Percentiles rank a stretch among this genome's conserved stretches.
Evolutionary conservation across 2,329 filamentous ascomycete species (phyloP).

Genomic region (Trichoderma asperellum): DNA sequence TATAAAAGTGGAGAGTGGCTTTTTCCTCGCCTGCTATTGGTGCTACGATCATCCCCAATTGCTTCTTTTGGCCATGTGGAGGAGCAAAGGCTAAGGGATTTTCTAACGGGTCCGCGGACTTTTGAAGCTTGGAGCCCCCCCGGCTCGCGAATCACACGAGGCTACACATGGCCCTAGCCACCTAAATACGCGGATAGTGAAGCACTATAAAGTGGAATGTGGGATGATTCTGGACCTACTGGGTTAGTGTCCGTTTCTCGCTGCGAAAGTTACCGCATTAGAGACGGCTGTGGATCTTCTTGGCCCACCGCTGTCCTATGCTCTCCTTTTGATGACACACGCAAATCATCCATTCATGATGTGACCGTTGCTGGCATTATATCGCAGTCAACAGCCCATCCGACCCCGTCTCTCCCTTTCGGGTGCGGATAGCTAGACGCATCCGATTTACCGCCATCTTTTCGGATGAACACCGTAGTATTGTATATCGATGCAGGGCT

Average conservation of each 20-base stretch:
- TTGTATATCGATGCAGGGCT: background rate
- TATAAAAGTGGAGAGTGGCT: conserved; percentile 6
- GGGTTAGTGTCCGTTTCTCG: background rate
- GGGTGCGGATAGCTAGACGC: conserved; percentile 9
- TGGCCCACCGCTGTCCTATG: background rate
- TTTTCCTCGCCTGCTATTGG: background rate
- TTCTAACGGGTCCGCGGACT: background rate
- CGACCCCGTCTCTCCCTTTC: background rate
- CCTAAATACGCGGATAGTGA: conserved; percentile 8
- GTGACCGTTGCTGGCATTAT: background rate
- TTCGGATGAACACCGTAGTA: background rate
- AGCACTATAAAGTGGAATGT: background rate
- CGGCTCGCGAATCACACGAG: conserved; percentile 11
- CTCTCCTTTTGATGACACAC: background rate
- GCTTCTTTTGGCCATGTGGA: conserved; percentile 18
- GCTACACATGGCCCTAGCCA: background rate
- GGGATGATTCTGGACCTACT: background rate
- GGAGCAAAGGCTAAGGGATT: conserved; percentile 6
- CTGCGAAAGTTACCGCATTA: background rate
- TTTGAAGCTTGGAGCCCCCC: background rate
- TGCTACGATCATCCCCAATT: conserved; percentile 1
- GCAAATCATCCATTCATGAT: background rate
- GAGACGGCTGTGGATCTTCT: background rate
- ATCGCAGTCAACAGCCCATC: background rate
- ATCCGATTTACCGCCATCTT: background rate